These are phyloP conservation scores for Scleromitrula shiraiana DNA, from an alignment of 2,329 filamentous ascomycete species.

Conservation along the genomic window DNA sequence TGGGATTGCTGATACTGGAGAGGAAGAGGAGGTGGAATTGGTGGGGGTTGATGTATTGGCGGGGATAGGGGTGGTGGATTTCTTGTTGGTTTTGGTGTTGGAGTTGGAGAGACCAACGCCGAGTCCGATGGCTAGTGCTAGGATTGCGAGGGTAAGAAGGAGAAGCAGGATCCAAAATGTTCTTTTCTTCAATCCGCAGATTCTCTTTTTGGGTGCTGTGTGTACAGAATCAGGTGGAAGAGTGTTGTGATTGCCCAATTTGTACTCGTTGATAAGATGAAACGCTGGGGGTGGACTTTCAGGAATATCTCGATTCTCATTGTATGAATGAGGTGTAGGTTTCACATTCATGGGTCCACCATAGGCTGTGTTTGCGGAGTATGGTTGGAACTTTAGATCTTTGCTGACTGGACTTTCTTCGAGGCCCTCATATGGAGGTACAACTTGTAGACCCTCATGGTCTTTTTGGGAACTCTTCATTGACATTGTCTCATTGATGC, in stretches of 20 bases:
- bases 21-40: not conserved
- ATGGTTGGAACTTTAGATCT: conserved; percentile 6
- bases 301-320: not conserved
- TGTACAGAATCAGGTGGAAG: not conserved
- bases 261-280: conserved; percentile 2
- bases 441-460: conserved; percentile 4
- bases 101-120: not conserved
- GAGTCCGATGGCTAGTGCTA: conserved; percentile 2
- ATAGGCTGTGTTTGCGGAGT: not conserved
- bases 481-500: not conserved
- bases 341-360: not conserved
- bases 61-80: not conserved
- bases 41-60: not conserved
- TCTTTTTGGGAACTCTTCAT: not conserved
- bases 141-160: not conserved
- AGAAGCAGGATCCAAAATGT: not conserved
- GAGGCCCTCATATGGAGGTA: not conserved
- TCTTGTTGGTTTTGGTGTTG: not conserved
- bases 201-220: not conserved
- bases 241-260: not conserved
- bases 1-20: not conserved
- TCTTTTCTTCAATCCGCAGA: conserved; percentile 2
- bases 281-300: conserved; percentile 1
- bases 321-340: not conserved
- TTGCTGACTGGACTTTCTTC: not conserved